These are phyloP conservation scores for Pouteria glomerata DNA, from an alignment of 148 eudicot species.

Conservation along the genomic window DNA sequence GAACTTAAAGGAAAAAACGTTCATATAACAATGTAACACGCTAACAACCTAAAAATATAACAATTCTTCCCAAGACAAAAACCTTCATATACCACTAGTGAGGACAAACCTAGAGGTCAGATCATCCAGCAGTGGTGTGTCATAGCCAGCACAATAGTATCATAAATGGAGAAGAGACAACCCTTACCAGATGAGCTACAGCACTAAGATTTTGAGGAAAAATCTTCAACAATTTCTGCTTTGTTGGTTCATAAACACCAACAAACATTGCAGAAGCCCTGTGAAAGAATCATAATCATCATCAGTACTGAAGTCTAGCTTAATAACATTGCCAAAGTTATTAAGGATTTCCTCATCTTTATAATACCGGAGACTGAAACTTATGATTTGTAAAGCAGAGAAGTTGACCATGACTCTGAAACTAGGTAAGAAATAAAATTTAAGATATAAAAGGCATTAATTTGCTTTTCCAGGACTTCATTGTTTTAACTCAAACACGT, in stretches of 20 bases:
- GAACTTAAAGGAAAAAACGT: background rate
- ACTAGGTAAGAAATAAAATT: background rate
- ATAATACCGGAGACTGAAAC: background rate
- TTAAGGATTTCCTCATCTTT: background rate
- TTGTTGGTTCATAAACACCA: conserved; percentile 95
- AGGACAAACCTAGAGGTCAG: background rate
- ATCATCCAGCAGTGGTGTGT: background rate
- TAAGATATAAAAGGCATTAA: too few relatives aligned
- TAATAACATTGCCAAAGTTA: background rate
- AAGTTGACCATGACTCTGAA: background rate
- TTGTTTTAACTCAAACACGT: too few relatives aligned
- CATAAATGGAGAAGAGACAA: conserved; percentile 13
- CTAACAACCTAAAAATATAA: background rate
- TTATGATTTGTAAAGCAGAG: background rate
- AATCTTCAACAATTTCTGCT: conserved; percentile 67
- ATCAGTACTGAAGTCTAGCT: background rate
- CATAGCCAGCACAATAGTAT: conserved; percentile 2
- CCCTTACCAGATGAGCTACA: conserved; percentile 81
- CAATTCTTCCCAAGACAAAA: background rate
- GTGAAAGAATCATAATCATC: conserved; percentile 14
- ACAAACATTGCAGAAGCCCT: conserved; percentile 95
- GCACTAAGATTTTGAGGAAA: conserved; percentile 89
- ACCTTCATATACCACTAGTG: background rate
- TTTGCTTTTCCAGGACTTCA: too few relatives aligned
- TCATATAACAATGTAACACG: background rate